Evolutionary conservation across 1,284 basidiomycete genomes (phyloP).

Genomic region (Trichosporon ovoides): DNA sequence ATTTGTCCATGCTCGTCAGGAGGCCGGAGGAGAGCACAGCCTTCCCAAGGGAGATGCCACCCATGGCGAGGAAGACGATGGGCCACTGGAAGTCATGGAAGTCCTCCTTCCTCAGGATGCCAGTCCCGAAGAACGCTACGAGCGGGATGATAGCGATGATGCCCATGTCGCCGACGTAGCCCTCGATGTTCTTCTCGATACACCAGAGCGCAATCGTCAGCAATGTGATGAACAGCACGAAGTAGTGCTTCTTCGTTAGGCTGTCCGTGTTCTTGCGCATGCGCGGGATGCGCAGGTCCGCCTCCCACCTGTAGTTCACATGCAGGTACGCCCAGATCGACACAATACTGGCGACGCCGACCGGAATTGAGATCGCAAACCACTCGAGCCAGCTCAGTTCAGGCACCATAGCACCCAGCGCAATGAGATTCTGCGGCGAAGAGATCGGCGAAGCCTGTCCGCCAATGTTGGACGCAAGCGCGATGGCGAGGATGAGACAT

Average conservation of each 20-base stretch:
- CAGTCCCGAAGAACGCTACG: constrained; percentile 89
- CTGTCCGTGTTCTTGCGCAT: constrained; percentile 73
- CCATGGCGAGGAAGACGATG: constrained; percentile 94
- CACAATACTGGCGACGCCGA: constrained; percentile 75
- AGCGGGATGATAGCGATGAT: constrained; percentile 92
- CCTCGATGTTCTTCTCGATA: constrained; percentile 74
- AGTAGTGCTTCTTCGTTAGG: constrained; percentile 83
- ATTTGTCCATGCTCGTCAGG: constrained; percentile 66
- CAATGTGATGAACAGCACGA: constrained; percentile 79
- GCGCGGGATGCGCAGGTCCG: constrained; percentile 71
- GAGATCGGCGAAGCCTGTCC: constrained; percentile 88
- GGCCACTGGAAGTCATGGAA: constrained; percentile 93
- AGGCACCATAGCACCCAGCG: constrained; percentile 79
- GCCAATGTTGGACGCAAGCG: constrained; percentile 96
- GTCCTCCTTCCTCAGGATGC: constrained; percentile 91
- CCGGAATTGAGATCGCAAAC: constrained; percentile 91
- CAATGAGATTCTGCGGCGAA: constrained; percentile 96
- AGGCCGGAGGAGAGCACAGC: constrained; percentile 88
- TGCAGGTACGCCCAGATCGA: constrained; percentile 89
- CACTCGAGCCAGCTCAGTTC: constrained; percentile 84
- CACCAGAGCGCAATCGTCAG: constrained; percentile 89
- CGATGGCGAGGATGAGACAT: constrained; percentile 90
- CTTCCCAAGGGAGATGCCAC: constrained; percentile 92
- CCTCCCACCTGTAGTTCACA: constrained; percentile 77
- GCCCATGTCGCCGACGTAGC: constrained; percentile 88